A percentile compares a stretch with the other conserved stretches of the same genome.
Conservation (phyloP, 768 basidiomycete species). For the Lactarius trivialis region DNA sequence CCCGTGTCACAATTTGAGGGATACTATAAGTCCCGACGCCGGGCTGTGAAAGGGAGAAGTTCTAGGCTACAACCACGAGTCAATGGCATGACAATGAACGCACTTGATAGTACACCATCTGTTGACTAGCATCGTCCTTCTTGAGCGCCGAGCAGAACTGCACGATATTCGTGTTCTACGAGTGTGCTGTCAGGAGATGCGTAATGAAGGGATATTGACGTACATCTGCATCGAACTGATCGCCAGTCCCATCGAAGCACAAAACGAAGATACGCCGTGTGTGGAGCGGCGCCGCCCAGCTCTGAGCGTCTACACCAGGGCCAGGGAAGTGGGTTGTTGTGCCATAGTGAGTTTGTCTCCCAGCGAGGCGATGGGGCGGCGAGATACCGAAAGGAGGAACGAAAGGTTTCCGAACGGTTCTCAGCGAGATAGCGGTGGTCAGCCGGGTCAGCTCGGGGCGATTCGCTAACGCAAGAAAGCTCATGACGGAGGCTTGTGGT, state of each 20-base stretch:
- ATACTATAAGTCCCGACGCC: conserved; percentile 69
- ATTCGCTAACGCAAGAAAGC: background rate
- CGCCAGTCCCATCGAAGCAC: conserved; percentile 62
- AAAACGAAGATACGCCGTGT: conserved; percentile 53
- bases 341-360: background rate
- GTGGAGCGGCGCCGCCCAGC: no score
- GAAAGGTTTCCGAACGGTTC: background rate
- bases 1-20: conserved; percentile 54
- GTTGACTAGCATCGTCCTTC: conserved; percentile 53
- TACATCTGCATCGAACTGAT: conserved; percentile 64
- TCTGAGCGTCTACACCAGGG: background rate
- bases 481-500: background rate
- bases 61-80: background rate
- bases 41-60: conserved; percentile 35
- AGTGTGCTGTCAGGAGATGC: background rate
- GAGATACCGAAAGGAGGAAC: background rate
- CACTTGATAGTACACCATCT: conserved; percentile 75
- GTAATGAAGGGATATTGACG: conserved; percentile 20
- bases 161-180: conserved; percentile 66
- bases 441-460: background rate
- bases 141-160: conserved; percentile 63
- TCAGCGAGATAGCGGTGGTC: background rate
- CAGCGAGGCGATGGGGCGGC: background rate
- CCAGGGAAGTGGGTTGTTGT: background rate
- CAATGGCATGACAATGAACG: background rate